Evolutionary conservation across 164 flowering plant genomes (phyloP), one percentile per base, ranked within the genome.

Genomic region (Vitis labrusca): DNA sequence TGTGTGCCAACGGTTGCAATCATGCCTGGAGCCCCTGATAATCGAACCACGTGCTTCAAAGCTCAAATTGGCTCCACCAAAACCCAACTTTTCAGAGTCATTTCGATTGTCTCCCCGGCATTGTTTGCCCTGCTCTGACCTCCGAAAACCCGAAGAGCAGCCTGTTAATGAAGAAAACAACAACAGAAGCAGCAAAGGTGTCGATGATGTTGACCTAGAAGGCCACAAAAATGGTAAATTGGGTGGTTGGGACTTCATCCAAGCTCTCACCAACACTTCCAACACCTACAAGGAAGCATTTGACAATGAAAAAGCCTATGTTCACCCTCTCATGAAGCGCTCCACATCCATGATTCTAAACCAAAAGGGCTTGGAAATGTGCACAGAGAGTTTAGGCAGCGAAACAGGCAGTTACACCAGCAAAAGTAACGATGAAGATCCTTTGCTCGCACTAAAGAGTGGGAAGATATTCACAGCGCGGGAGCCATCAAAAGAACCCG

Each of bases 361-460:
- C 64, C 67, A 75, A 16, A 81, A 80, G 63, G 88, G 94, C 84
- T 73, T 91, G 61, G 83, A 85, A 68, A 79, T 91, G 86, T 91
- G 97, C 82, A 91, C 97, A 0, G 94, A 91, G 78, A 80, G 80
- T 64, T 73, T 89, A 59, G 91, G 94, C 5, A 80, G 85, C 56
- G 97, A 91, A 68, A 88, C 91, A 0, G 97, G 97, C 9, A 81
- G 80, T 63, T 71, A 63, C 44, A 67, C 50, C 9, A 59, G 68
- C 53, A 81, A 74, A n/a, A 62, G 62, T 15, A 71, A 64, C 51
- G 84, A 76, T 16, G 67, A 58, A n/a, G 44, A 1, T 64, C 17
- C 73, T 27, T 30, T 69, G 2, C 59, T 64, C 61, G 64, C 81
- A 3, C 2, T 4, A 2, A 37, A 6, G 44, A 67, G 23, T 52